phyloP scores from a whole-genome alignment of 2,329 filamentous ascomycete genomes.

The Ceratocystis ficicola region DNA sequence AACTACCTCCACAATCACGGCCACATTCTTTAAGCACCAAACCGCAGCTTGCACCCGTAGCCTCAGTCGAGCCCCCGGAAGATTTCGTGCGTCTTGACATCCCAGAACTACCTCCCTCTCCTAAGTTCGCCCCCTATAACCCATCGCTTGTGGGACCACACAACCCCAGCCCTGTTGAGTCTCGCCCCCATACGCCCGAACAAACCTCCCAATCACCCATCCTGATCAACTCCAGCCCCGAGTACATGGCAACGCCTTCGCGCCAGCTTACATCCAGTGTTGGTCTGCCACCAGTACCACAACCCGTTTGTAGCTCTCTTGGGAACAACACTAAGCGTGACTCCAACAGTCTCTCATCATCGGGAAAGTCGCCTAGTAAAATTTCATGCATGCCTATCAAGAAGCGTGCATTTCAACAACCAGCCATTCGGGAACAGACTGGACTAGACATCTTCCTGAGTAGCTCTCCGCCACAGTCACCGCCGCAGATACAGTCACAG shows the following conservation, averaged over 20 bases:
- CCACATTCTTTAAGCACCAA: neutral
- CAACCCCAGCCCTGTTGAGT: neutral
- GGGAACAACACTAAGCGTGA: neutral
- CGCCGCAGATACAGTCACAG: neutral
- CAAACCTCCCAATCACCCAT: neutral
- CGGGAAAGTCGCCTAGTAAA: slow-evolving; percentile 3
- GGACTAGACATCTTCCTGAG: slow-evolving; percentile 18
- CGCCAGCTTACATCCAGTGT: neutral
- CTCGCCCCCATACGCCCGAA: slow-evolving; percentile 8
- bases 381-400: neutral
- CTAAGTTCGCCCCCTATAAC: neutral
- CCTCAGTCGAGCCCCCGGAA: neutral
- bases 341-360: neutral
- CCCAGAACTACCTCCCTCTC: slow-evolving; percentile 5
- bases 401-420: slow-evolving; percentile 13
- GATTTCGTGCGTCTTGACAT: neutral
- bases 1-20: neutral
- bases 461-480: slow-evolving; percentile 12
- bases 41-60: neutral
- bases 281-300: neutral
- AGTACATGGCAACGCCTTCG: neutral
- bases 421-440: slow-evolving; percentile 9
- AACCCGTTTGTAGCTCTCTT: neutral
- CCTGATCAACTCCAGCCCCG: slow-evolving; percentile 13
- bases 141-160: neutral